Evolutionary conservation across 495 filamentous ascomycete genomes (phyloP), one percentile per base, ranked within the genome.

Genomic region (Aspergillus incahuasiensis): DNA sequence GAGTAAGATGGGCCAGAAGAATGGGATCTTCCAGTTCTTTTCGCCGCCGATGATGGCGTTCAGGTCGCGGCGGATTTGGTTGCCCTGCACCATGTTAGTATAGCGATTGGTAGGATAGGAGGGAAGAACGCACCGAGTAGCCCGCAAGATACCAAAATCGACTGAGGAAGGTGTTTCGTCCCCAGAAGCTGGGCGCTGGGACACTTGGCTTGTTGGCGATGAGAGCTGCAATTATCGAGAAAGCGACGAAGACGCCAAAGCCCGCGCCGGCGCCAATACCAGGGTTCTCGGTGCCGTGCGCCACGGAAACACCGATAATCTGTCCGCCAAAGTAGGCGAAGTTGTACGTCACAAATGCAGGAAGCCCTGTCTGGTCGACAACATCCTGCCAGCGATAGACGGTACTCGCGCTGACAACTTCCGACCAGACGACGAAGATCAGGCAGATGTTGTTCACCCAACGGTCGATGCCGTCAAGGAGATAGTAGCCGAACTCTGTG

Each of bases 11-110:
- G 67, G 60, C 61, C 65, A 64, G 58, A 72, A 66, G 21, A 19
- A 43, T 41, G 70, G 72, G 24, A 76, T 74, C 1, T 60, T 64
- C 73, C 70, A 74, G 50, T 74, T 74, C 11, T 62, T 61, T 52
- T 66, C 63, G 8, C 59, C 56, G 11, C 64, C 64, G 39, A 67
- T 49, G 6, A 64, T 52, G 3, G 11, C 32, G 12, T 67, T 64
- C 1, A 67, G 48, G 45, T 67, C 61, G 21, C 61, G 64, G 22
- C 64, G 55, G 6, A 67, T 32, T 54, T 64, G 64, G 49, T 67
- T 64, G 39, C 61, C 64, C 64, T 63, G 42, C 6, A 40, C 12
- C 1, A 25, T 13, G 6, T 50, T 50, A 39, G 34, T n/a, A 30
- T 21, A 34, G 1, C 16, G 16, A 46, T 38, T 44, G 45, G 43